Percentiles rank a stretch among this genome's conserved stretches.
Conservation (phyloP, 129 eudicot species). For the Chrysanthemum makinoi region DNA sequence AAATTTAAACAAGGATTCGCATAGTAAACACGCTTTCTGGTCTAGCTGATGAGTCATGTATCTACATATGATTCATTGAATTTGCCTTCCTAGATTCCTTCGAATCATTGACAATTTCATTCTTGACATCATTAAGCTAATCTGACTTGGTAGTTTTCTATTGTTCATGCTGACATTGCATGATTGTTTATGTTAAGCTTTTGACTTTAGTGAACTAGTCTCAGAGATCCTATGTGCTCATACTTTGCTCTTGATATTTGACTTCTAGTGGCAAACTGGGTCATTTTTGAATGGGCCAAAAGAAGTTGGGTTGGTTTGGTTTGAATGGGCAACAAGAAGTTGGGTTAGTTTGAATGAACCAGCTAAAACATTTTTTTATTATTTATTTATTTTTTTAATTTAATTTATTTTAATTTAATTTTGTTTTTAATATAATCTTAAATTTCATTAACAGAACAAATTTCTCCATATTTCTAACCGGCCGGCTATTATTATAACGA, state of each 20-base stretch:
- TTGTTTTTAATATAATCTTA: background rate
- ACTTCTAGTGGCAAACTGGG: background rate
- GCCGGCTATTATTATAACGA: background rate
- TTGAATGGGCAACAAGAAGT: background rate
- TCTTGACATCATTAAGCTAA: conserved; percentile 13
- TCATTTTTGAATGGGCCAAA: background rate
- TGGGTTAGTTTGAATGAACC: background rate
- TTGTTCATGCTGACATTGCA: conserved; percentile 13
- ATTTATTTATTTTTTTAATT: too few species aligned
- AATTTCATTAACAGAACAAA: too few species aligned
- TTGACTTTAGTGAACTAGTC: background rate
- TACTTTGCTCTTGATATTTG: background rate
- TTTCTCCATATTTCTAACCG: background rate
- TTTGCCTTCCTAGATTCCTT: conserved; percentile 14
- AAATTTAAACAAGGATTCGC: background rate
- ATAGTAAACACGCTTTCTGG: conserved; percentile 5
- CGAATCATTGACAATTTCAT: conserved; percentile 2
- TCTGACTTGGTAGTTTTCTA: background rate
- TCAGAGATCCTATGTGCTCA: conserved; percentile 1
- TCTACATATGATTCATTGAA: background rate
- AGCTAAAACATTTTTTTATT: too few species aligned
- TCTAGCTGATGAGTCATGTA: background rate
- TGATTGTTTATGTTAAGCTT: conserved; percentile 7
- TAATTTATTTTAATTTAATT: too few species aligned
- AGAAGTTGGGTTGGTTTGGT: background rate